Percentiles rank a stretch among this genome's conserved stretches.
phyloP scores from a whole-genome alignment of 768 basidiomycete genomes.

The Tricholoma matsutake region DNA sequence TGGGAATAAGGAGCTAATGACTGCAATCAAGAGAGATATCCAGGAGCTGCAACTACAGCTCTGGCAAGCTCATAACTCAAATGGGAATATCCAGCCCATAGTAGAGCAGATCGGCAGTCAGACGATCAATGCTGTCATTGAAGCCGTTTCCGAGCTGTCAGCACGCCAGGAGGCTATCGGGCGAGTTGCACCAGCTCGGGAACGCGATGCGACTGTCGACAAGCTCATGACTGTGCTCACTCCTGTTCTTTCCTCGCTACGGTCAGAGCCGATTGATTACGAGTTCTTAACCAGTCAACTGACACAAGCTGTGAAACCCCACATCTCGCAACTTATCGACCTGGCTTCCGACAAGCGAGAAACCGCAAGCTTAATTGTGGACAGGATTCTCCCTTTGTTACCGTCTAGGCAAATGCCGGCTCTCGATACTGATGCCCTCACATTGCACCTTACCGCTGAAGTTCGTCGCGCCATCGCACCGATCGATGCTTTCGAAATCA shows the following conservation, averaged over 20 bases:
- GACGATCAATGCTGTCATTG: slow-evolving; percentile 57
- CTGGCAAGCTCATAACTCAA: slow-evolving; percentile 24
- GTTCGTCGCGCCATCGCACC: slow-evolving; percentile 70
- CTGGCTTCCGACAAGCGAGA: slow-evolving; percentile 86
- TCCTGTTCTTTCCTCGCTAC: slow-evolving; percentile 60
- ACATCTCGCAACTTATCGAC: slow-evolving; percentile 86
- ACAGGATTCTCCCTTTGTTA: slow-evolving; percentile 65
- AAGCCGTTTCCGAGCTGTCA: slow-evolving; percentile 55
- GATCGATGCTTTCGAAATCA: slow-evolving; percentile 82
- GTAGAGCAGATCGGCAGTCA: slow-evolving; percentile 59
- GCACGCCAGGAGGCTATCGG: slow-evolving; percentile 54
- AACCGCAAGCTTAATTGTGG: slow-evolving; percentile 78
- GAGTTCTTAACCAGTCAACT: slow-evolving; percentile 72
- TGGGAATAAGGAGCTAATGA: slow-evolving; percentile 58
- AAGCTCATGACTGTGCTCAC: slow-evolving; percentile 55
- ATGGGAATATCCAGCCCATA: slow-evolving; percentile 35
- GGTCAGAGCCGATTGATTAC: slow-evolving; percentile 71
- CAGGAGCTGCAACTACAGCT: slow-evolving; percentile 44
- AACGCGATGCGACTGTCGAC: slow-evolving; percentile 58
- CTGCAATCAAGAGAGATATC: slow-evolving; percentile 59
- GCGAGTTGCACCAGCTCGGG: slow-evolving; percentile 43
- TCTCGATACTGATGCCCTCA: slow-evolving; percentile 54
- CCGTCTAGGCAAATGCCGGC: slow-evolving; percentile 32
- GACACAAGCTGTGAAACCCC: slow-evolving; percentile 83
- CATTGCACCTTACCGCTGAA: slow-evolving; percentile 61